Evolutionary conservation across 2,329 filamentous ascomycete genomes (phyloP), one percentile per base, ranked within the genome.

Genomic region (Hypoxylon sp.): DNA sequence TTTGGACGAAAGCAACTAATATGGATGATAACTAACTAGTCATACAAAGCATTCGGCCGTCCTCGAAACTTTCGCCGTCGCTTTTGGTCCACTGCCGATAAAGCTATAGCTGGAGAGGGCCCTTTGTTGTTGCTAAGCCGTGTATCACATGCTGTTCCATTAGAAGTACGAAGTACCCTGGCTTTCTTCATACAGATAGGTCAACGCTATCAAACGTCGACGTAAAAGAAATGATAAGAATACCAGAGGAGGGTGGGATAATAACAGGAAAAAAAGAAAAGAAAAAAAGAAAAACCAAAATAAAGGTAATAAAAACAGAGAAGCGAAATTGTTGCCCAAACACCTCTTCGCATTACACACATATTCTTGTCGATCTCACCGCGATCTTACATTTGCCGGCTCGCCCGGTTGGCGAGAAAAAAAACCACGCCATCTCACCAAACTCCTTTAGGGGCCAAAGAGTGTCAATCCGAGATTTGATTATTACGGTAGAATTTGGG

Each of bases 301-400:
- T 11, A 17, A 2, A 35, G 31, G n/a, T 17, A 11, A 35, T 6
- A 15, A 35, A 17, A 35, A n/a, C 15, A 15, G 18, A 15, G 18
- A 15, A 9, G 18, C 15, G 9, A 11, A 9, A 15, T 7, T 11
- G 15, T 1, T 35, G 31, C 15, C n/a, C 15, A 35, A 35, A 15
- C n/a, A 15, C 29, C 15, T 7, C 15, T 41, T 15, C 18, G 55
- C 47, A 58, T 55, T 55, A 24, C 49, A 58, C 48, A 45, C 21
- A 55, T 49, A n/a, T n/a, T n/a, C n/a, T 45, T 33, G 54, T 58
- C 58, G 50, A 62, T 62, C 54, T 62, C 50, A 55, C 55, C 49
- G 21, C 55, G 47, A 59, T 62, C 49, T 48, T 53, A 59, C 55
- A 35, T 49, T 40, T 41, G 51, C 51, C 59, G 55, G 35, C 15